Evolutionary conservation across 345 rosid genomes (phyloP).

Genomic region (Brassica carinata): DNA sequence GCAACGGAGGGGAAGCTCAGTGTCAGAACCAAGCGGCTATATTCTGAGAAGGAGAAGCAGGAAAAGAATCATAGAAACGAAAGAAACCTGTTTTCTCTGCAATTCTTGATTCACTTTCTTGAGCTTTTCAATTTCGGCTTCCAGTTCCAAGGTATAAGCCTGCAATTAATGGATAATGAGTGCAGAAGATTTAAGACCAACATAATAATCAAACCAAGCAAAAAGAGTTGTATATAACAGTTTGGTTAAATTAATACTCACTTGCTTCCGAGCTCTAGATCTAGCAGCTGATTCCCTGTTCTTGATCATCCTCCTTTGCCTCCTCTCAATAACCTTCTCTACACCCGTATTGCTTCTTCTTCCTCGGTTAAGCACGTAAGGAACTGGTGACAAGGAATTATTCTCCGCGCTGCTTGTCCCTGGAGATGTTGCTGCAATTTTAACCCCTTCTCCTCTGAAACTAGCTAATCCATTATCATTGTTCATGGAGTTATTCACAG

Average conservation of each 20-base stretch:
- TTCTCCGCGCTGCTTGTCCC: background rate
- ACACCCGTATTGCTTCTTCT: background rate
- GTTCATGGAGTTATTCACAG: background rate
- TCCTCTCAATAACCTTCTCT: background rate
- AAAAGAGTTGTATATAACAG: background rate
- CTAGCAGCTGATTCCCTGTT: background rate
- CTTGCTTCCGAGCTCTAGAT: background rate
- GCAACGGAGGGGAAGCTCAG: background rate
- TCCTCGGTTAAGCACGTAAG: background rate
- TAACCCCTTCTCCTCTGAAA: background rate
- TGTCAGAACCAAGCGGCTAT: background rate
- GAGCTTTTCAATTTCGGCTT: background rate
- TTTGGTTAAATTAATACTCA: background rate
- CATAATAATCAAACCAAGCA: background rate
- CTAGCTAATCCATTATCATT: background rate
- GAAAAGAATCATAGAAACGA: background rate
- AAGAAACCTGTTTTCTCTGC: background rate
- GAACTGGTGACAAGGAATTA: background rate
- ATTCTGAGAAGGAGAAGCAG: background rate
- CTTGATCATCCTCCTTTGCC: background rate
- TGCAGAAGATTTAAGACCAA: background rate
- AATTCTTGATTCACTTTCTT: background rate
- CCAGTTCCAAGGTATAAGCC: background rate
- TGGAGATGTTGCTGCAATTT: background rate
- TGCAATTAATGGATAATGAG: background rate